A percentile compares a stretch with the other conserved stretches of the same genome.
Conservation (phyloP, 1,284 basidiomycete genomes). For the Marasmius sp. region DNA sequence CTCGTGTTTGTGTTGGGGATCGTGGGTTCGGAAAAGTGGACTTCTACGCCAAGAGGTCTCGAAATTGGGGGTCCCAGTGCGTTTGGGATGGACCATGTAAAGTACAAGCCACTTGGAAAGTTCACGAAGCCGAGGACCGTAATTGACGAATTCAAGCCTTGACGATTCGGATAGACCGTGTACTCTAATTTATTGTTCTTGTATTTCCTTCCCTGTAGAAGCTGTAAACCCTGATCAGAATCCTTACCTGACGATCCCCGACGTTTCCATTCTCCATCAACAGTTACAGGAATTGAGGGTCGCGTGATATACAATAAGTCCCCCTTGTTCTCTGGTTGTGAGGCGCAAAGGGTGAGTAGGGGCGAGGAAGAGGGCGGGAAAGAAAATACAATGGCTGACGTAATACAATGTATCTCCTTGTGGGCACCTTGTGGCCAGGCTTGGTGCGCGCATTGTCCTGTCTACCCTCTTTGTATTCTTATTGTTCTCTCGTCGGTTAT, state of each 20-base stretch:
- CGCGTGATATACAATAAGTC: not conserved
- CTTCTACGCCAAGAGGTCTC: conserved; percentile 46
- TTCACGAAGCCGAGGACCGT: conserved; percentile 34
- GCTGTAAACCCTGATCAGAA: not conserved
- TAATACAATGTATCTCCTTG: not conserved
- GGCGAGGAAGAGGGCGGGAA: not conserved
- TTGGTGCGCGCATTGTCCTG: not conserved
- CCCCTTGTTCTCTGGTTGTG: not conserved
- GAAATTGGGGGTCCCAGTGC: conserved; percentile 48
- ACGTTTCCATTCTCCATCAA: not conserved
- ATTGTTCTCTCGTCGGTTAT: not conserved
- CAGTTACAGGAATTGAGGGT: not conserved
- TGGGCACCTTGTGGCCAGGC: not conserved
- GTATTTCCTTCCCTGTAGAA: not conserved
- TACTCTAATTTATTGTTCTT: not conserved
- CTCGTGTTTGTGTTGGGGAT: conserved; percentile 57
- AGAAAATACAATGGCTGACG: not conserved
- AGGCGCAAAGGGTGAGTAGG: not conserved
- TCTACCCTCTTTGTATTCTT: not conserved
- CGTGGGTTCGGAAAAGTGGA: conserved; percentile 59
- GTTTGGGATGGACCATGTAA: conserved; percentile 30
- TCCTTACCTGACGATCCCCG: not conserved
- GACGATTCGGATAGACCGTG: not conserved
- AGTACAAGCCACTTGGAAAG: conserved; percentile 32
- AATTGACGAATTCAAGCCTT: conserved; percentile 30